These are phyloP conservation scores for Cryptococcus sp. DNA, from an alignment of 1,284 basidiomycete genomes.

Conservation along the genomic window DNA sequence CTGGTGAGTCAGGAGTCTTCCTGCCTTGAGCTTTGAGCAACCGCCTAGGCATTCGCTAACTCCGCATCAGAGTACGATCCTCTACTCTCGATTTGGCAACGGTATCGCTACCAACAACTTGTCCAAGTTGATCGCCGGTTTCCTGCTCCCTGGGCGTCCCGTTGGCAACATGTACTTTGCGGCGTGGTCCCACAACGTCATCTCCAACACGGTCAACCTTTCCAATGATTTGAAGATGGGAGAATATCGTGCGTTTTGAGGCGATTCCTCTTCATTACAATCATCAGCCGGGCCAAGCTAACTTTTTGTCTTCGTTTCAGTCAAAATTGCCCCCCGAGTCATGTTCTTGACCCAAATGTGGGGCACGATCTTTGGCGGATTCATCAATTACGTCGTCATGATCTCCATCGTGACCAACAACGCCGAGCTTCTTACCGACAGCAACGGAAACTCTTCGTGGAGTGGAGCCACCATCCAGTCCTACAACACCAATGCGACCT, in stretches of 20 bases:
- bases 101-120: slow-evolving; percentile 29
- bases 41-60: neutral
- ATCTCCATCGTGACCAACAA: slow-evolving; percentile 29
- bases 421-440: slow-evolving; percentile 23
- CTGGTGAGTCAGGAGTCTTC: slow-evolving; percentile 15
- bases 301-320: slow-evolving; percentile 6
- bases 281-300: neutral
- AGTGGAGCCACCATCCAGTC: slow-evolving; percentile 16
- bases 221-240: slow-evolving; percentile 28
- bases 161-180: slow-evolving; percentile 32
- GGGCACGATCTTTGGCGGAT: slow-evolving; percentile 34
- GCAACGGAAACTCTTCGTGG: slow-evolving; percentile 22
- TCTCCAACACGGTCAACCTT: slow-evolving; percentile 23
- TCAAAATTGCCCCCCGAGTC: slow-evolving; percentile 35
- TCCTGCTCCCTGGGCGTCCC: slow-evolving; percentile 25
- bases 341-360: slow-evolving; percentile 30
- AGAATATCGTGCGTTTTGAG: slow-evolving; percentile 16
- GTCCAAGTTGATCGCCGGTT: slow-evolving; percentile 30
- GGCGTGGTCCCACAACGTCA: slow-evolving; percentile 25
- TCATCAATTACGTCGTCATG: slow-evolving; percentile 37
- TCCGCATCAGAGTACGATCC: slow-evolving; percentile 15
- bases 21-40: neutral
- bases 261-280: no score
- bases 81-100: slow-evolving; percentile 28
- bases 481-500: slow-evolving; percentile 18